A percentile compares a stretch with the other conserved stretches of the same genome.
Conservation (phyloP, 805 yeast species). For the Pichia pseudocactophila region DNA sequence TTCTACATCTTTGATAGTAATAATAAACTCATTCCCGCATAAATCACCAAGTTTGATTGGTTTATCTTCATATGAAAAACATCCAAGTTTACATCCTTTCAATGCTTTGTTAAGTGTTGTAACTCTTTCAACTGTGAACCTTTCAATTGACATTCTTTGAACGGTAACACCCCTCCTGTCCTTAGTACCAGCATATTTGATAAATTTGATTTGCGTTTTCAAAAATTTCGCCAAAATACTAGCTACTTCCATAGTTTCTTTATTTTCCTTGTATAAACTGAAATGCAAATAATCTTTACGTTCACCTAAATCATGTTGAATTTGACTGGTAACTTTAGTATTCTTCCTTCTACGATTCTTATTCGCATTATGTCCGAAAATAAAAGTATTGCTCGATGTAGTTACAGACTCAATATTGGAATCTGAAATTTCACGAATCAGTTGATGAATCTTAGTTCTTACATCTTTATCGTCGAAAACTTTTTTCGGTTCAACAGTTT, state of each 20-base stretch:
- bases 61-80: slow-evolving; percentile 56
- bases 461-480: slow-evolving; percentile 55
- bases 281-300: slow-evolving; percentile 62
- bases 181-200: slow-evolving; percentile 90
- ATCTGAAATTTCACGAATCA: slow-evolving; percentile 64
- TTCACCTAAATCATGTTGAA: slow-evolving; percentile 69
- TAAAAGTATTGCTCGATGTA: slow-evolving; percentile 54
- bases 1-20: slow-evolving; percentile 70
- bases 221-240: slow-evolving; percentile 62
- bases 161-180: slow-evolving; percentile 95
- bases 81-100: slow-evolving; percentile 72
- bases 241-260: slow-evolving; percentile 96
- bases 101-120: slow-evolving; percentile 67
- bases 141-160: slow-evolving; percentile 65
- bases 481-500: slow-evolving; percentile 43
- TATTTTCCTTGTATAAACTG: slow-evolving; percentile 83
- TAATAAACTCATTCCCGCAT: slow-evolving; percentile 79
- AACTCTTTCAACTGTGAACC: slow-evolving; percentile 65
- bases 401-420: slow-evolving; percentile 76
- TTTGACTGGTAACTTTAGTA: slow-evolving; percentile 33
- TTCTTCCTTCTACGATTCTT: slow-evolving; percentile 29
- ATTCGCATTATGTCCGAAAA: slow-evolving; percentile 45
- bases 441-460: slow-evolving; percentile 74
- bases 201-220: slow-evolving; percentile 58
- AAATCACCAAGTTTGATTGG: slow-evolving; percentile 74